phyloP scores from a whole-genome alignment of 345 rosid species.

The Lumnitzera racemosa region DNA sequence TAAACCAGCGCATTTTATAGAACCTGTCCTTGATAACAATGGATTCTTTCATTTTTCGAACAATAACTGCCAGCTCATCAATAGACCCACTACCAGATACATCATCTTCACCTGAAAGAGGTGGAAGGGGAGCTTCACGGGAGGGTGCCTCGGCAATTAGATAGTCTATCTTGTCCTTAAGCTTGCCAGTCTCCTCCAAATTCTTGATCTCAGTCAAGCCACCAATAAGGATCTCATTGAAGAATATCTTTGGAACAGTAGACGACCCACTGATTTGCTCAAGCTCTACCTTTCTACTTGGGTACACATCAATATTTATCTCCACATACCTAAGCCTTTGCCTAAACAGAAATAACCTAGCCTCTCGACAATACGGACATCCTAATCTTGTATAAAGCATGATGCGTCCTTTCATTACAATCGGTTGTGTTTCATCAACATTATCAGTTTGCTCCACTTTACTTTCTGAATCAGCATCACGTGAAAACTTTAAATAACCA shows the following conservation, averaged over 20 bases:
- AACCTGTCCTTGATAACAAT: conserved; percentile 64
- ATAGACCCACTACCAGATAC: conserved; percentile 43
- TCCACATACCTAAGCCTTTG: conserved; percentile 70
- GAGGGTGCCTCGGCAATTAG: conserved; percentile 49
- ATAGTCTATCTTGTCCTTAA: conserved; percentile 59
- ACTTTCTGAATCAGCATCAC: conserved; percentile 30
- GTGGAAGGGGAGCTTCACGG: conserved; percentile 64
- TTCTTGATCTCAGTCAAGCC: conserved; percentile 47
- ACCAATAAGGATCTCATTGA: conserved; percentile 65
- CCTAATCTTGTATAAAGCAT: conserved; percentile 68
- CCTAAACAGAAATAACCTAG: conserved; percentile 45
- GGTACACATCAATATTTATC: conserved; percentile 71
- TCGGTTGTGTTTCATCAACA: conserved; percentile 25
- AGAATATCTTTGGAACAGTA: conserved; percentile 63
- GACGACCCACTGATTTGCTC: conserved; percentile 60
- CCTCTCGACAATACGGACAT: conserved; percentile 50
- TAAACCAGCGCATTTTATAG: conserved; percentile 64
- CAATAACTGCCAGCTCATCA: conserved; percentile 76
- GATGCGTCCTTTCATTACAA: conserved; percentile 57
- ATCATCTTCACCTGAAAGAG: conserved; percentile 91
- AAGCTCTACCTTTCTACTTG: conserved; percentile 61
- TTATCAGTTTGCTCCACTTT: conserved; percentile 23
- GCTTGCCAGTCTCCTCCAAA: conserved; percentile 57
- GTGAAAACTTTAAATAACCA: conserved; percentile 40
- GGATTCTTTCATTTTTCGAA: conserved; percentile 63